These are phyloP conservation scores for Rhizodiscina lignyota DNA, from an alignment of 495 filamentous ascomycete genomes.

Conservation along the genomic window DNA sequence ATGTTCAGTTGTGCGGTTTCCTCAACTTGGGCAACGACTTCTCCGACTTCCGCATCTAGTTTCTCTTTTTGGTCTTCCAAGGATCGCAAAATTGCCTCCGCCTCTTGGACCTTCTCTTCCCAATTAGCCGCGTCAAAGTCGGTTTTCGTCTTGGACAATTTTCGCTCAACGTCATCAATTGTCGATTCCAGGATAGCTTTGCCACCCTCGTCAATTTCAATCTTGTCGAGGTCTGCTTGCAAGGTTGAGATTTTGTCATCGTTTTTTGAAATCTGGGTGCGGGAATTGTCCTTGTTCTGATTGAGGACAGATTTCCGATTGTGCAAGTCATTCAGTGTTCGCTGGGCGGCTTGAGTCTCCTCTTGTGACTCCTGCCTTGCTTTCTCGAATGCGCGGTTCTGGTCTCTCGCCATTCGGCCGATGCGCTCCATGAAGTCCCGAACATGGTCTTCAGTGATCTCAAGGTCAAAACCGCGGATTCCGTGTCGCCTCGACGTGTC, in stretches of 20 bases:
- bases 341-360: slow-evolving; percentile 50
- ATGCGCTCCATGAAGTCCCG: slow-evolving; percentile 63
- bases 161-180: slow-evolving; percentile 47
- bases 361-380: slow-evolving; percentile 53
- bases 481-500: slow-evolving; percentile 64
- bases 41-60: slow-evolving; percentile 58
- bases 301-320: slow-evolving; percentile 47
- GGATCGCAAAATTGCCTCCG: slow-evolving; percentile 41
- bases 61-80: slow-evolving; percentile 52
- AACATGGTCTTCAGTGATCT: slow-evolving; percentile 58
- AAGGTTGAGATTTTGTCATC: slow-evolving; percentile 46
- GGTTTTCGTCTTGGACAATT: slow-evolving; percentile 42
- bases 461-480: slow-evolving; percentile 67
- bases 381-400: slow-evolving; percentile 56
- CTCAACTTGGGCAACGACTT: slow-evolving; percentile 59
- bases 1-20: slow-evolving; percentile 67
- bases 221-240: slow-evolving; percentile 46
- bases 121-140: slow-evolving; percentile 42
- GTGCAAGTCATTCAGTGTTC: slow-evolving; percentile 48
- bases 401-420: slow-evolving; percentile 56
- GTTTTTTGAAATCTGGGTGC: slow-evolving; percentile 48
- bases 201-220: slow-evolving; percentile 70
- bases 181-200: slow-evolving; percentile 58
- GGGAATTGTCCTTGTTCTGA: slow-evolving; percentile 52
- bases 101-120: slow-evolving; percentile 48